Conservation (phyloP, 1,139 yeast genomes). For the Suhomyces ambrosiae region DNA sequence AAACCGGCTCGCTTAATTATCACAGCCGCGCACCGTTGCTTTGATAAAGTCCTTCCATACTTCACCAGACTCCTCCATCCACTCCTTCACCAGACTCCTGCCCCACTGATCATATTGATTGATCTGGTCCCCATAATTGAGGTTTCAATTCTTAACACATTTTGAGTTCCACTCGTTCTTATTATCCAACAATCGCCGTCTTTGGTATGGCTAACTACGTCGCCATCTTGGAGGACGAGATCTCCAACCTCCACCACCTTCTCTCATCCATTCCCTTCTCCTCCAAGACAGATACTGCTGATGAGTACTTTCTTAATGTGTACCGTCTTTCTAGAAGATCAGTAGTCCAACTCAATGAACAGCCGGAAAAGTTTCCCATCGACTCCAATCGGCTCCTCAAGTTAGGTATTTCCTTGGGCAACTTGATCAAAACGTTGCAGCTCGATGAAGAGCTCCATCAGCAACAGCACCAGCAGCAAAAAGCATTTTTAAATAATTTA, state of each 20-base stretch:
- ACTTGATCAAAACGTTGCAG: constrained; percentile 40
- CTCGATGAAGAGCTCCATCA: constrained; percentile 37
- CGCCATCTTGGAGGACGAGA: constrained; percentile 27
- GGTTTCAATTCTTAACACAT: no score
- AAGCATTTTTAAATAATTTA: constrained; percentile 15
- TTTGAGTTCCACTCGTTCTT: no score
- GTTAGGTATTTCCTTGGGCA: constrained; percentile 48
- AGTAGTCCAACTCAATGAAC: constrained; percentile 23
- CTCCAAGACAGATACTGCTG: constrained; percentile 11
- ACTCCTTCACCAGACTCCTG: no score
- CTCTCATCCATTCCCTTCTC: constrained; percentile 41
- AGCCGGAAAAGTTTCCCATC: constrained; percentile 33
- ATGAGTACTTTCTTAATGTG: constrained; percentile 32
- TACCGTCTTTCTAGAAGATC: constrained; percentile 36
- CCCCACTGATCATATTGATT: no score
- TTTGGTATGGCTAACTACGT: constrained; percentile 17
- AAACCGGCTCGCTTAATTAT: no score
- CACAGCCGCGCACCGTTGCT: no score
- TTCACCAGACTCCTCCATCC: no score
- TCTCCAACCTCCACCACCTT: constrained; percentile 31
- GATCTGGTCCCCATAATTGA: no score
- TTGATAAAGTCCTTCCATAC: no score
- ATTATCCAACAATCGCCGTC: no score
- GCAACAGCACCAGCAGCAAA: constrained; percentile 29
- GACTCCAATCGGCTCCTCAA: constrained; percentile 44